A percentile compares a stretch with the other conserved stretches of the same genome.
These are phyloP conservation scores for Lentinus brumalis DNA, from an alignment of 768 basidiomycete species.

Conservation along the genomic window DNA sequence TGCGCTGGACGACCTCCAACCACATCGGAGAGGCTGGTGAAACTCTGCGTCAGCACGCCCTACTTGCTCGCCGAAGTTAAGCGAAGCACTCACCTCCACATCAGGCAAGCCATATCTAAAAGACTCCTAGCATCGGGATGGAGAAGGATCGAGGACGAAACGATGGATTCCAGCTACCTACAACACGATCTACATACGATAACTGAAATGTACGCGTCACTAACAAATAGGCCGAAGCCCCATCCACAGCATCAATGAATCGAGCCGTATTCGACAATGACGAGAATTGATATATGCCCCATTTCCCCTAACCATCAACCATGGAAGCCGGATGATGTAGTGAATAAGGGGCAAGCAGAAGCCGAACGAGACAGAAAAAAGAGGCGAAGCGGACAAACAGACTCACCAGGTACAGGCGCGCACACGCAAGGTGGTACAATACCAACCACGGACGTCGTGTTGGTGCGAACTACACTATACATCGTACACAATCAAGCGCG, in stretches of 20 bases:
- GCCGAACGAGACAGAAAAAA: not conserved
- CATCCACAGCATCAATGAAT: not conserved
- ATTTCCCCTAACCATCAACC: slow-evolving; percentile 80
- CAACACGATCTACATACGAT: too few relatives aligned
- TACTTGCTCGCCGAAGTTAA: too few relatives aligned
- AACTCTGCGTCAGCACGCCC: too few relatives aligned
- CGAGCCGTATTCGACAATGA: not conserved
- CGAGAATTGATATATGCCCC: slow-evolving; percentile 63
- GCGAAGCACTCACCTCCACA: too few relatives aligned
- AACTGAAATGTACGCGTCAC: slow-evolving; percentile 10
- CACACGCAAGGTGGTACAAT: slow-evolving; percentile 17
- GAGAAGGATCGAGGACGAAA: too few relatives aligned
- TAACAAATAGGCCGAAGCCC: not conserved
- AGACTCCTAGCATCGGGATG: too few relatives aligned
- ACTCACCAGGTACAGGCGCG: slow-evolving; percentile 2
- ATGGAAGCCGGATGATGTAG: slow-evolving; percentile 61
- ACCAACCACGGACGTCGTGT: slow-evolving; percentile 23
- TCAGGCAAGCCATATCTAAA: too few relatives aligned
- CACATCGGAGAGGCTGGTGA: too few relatives aligned
- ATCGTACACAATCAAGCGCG: slow-evolving; percentile 53
- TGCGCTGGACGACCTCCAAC: too few relatives aligned
- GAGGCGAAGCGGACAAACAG: not conserved
- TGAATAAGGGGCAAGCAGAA: slow-evolving; percentile 61
- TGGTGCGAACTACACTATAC: slow-evolving; percentile 24
- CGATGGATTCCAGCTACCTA: too few relatives aligned